A percentile compares a stretch with the other conserved stretches of the same genome.
These are phyloP conservation scores for Pyrenophora graminea DNA, from an alignment of 2,329 filamentous ascomycete genomes.

Conservation along the genomic window DNA sequence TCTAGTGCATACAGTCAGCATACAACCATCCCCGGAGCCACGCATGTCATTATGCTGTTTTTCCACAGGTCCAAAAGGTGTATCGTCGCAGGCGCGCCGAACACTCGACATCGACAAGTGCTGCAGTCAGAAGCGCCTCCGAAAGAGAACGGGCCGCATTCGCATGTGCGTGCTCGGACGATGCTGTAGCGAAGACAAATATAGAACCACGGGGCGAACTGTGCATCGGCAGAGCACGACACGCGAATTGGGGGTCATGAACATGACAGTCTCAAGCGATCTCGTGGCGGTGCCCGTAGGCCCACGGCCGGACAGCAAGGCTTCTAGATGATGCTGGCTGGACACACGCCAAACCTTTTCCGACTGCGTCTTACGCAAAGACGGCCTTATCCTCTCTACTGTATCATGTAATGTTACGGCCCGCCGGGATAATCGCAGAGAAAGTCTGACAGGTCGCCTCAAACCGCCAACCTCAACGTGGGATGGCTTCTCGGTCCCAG, in stretches of 20 bases:
- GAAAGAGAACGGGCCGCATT: slow-evolving; percentile 15
- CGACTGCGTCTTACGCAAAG: slow-evolving; percentile 24
- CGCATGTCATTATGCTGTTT: slow-evolving; percentile 11
- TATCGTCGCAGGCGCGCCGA: slow-evolving; percentile 16
- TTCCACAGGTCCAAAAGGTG: slow-evolving; percentile 21
- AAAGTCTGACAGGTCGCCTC: slow-evolving; percentile 32
- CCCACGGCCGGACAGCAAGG: slow-evolving; percentile 18
- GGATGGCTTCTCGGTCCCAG: slow-evolving; percentile 28
- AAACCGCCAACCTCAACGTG: slow-evolving; percentile 30
- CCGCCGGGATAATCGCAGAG: slow-evolving; percentile 21
- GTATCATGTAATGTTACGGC: slow-evolving; percentile 21
- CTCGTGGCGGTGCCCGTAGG: slow-evolving; percentile 30
- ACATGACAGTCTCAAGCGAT: slow-evolving; percentile 15
- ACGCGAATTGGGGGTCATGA: slow-evolving; percentile 17
- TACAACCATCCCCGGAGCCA: background rate
- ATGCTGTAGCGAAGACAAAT: slow-evolving; percentile 20
- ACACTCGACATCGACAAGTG: slow-evolving; percentile 18
- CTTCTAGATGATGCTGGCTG: slow-evolving; percentile 27
- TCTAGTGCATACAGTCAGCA: slow-evolving; percentile 8
- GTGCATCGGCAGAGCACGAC: slow-evolving; percentile 21
- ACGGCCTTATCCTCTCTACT: slow-evolving; percentile 22
- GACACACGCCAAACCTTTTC: slow-evolving; percentile 26
- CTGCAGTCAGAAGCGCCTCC: slow-evolving; percentile 20
- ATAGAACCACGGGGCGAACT: slow-evolving; percentile 15
- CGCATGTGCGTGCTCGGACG: slow-evolving; percentile 25